Base-by-base conservation (phyloP, 306 rosid species). In the Canavalia gladiata region DNA sequence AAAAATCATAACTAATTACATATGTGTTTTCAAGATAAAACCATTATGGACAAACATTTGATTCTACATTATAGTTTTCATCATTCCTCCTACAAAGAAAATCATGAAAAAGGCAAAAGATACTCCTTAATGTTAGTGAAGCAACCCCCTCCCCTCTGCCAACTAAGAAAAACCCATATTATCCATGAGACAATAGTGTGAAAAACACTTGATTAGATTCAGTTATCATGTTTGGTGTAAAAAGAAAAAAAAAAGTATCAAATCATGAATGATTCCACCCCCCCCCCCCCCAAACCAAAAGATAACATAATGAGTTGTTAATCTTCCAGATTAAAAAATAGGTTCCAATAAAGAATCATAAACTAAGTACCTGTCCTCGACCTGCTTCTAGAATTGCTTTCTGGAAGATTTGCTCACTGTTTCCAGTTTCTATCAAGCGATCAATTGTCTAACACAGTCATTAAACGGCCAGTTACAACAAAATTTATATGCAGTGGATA, bases 381-480 rank as follows among this genome's bases (percentile, higher is more conserved):
- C 99, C 97, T 49, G 84, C 77, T 86, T 91, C 94, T 82, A 89
- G 94, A 79, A 95, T 92, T 72, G 99, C 99, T 80, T 84, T 81
- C 84, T 91, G 96, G 83, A 95, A 95, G 82, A 93, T 95, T 87
- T 95, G 95, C 87, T 95, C 99, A 66, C 97, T 93, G 62, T 91
- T 93, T 88, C 99, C 99, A 73, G 99, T 95, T 88, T 95, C 99
- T 76, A 95, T 95, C 55, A 95, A 93, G 81, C 83, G 73, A 85
- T 95, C 99, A 72, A 95, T 95, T 43, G 92, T 91, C 99, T 95
- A 75, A 81, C 18, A 80, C 35, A 67, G 64, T 58, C 80, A 71
- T 71, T 75, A 71, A 79, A 89, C 43, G 59, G 12, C 74, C 55
- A 71, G 76, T 88, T 81, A 88, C 49, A 74, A 83, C 69, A 81